These are phyloP conservation scores for Catharanthus roseus DNA, from an alignment of 257 asterid genomes.

Conservation along the genomic window DNA sequence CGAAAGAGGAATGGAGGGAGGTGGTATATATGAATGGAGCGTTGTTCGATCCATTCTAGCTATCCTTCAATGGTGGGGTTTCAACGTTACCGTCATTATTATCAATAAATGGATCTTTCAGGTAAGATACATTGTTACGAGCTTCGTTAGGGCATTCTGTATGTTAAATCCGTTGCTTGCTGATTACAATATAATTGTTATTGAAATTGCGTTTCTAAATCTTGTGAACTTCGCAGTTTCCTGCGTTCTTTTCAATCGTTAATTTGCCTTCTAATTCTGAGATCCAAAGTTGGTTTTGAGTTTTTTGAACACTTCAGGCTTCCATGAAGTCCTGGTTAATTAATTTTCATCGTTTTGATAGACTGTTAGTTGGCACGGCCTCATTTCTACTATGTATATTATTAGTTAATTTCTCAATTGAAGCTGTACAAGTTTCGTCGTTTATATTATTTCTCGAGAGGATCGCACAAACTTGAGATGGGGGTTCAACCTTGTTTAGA, in stretches of 20 bases:
- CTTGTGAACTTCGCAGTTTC: no score
- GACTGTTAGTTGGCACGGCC: no score
- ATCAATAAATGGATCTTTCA: conserved; percentile 90
- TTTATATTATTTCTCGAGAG: no score
- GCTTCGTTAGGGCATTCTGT: no score
- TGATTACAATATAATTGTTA: no score
- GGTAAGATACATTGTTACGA: conserved; percentile 23
- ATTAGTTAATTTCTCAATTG: no score
- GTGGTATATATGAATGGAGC: conserved; percentile 48
- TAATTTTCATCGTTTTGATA: neutral
- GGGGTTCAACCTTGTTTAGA: no score
- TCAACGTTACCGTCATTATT: conserved; percentile 81
- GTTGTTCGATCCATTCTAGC: conserved; percentile 65
- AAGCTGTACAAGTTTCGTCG: no score
- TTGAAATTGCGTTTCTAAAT: no score
- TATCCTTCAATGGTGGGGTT: conserved; percentile 80
- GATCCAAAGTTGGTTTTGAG: neutral
- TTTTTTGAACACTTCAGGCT: neutral
- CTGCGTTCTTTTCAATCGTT: neutral
- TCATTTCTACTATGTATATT: neutral
- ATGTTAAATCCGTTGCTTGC: no score
- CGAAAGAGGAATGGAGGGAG: conserved; percentile 39
- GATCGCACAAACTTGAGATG: no score
- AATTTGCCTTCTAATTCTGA: neutral
- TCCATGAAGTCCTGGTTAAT: neutral